A percentile compares a stretch with the other conserved stretches of the same genome.
phyloP scores from a whole-genome alignment of 192 early-diverging fungal genomes.

The Rhizoclosmatium sp. region DNA sequence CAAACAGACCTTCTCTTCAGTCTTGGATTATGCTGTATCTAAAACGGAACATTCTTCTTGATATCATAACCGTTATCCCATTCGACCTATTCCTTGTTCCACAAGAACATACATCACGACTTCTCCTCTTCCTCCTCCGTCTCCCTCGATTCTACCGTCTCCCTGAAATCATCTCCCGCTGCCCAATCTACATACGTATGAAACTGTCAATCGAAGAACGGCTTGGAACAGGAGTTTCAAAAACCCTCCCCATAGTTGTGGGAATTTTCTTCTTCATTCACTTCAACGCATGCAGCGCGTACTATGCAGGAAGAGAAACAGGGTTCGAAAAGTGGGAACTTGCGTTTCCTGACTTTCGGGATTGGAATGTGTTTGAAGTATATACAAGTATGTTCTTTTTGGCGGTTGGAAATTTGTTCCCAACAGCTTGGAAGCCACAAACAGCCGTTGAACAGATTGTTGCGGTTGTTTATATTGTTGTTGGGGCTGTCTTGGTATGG shows the following conservation, averaged over 20 bases:
- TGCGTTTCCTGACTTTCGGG: not conserved
- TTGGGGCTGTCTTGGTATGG: slow-evolving; percentile 3
- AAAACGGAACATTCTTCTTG: not conserved
- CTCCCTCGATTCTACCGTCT: not conserved
- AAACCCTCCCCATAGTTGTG: slow-evolving; percentile 1
- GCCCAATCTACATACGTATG: not conserved
- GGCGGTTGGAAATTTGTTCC: slow-evolving; percentile 18
- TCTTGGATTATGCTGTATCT: not conserved
- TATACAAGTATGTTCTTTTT: not conserved
- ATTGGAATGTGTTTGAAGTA: not conserved
- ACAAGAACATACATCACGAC: not conserved
- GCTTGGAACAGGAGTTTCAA: not conserved
- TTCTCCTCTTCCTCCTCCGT: slow-evolving; percentile 1
- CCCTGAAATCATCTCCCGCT: slow-evolving; percentile 1
- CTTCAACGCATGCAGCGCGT: slow-evolving; percentile 1
- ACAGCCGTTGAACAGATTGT: slow-evolving; percentile 12
- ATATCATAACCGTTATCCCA: slow-evolving; percentile 2
- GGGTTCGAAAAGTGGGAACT: not conserved
- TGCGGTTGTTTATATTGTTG: not conserved
- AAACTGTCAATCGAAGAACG: not conserved
- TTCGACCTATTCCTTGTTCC: not conserved
- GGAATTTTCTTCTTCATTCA: slow-evolving; percentile 18
- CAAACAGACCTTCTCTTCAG: not conserved
- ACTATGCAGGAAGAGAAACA: not conserved
- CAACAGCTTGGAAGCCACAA: not conserved